phyloP scores from a whole-genome alignment of 164 flowering plant species.

The Vitis vinifera region DNA sequence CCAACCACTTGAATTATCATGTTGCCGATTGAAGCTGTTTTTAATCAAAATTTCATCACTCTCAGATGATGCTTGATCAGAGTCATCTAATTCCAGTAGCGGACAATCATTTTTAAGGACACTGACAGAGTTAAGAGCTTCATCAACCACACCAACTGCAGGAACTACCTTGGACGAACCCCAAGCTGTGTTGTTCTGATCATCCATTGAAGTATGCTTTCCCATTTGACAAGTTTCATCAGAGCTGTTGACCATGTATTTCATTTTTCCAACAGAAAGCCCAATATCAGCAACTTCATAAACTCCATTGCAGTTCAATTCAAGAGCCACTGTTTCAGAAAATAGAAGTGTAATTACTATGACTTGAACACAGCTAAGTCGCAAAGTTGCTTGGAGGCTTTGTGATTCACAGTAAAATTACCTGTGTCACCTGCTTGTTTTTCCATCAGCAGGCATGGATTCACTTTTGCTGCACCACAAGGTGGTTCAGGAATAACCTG shows the following conservation, averaged over 20 bases:
- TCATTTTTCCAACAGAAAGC: constrained; percentile 13
- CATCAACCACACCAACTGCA: constrained; percentile 11
- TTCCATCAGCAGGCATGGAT: constrained; percentile 9
- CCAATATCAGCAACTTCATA: constrained; percentile 17
- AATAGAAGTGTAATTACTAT: not conserved
- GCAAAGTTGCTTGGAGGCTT: not conserved
- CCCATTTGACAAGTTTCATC: constrained; percentile 14
- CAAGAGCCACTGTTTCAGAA: constrained; percentile 17
- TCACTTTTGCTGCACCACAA: constrained; percentile 10
- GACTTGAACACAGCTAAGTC: not conserved
- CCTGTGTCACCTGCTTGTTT: constrained; percentile 13
- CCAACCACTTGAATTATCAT: constrained; percentile 21
- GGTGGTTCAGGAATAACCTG: constrained; percentile 11
- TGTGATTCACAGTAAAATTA: constrained; percentile 4
- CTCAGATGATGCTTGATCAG: constrained; percentile 25
- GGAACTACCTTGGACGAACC: constrained; percentile 9
- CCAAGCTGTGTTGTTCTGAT: constrained; percentile 9
- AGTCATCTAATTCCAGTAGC: constrained; percentile 24
- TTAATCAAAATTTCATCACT: constrained; percentile 21
- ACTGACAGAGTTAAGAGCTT: constrained; percentile 19
- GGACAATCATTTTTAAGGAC: constrained; percentile 8
- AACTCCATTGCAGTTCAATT: constrained; percentile 13
- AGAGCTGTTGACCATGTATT: constrained; percentile 8
- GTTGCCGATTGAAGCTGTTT: constrained; percentile 12
- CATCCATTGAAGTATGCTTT: constrained; percentile 13